These are phyloP conservation scores for Rubroshorea leprosula DNA, from an alignment of 345 rosid species.

Conservation along the genomic window DNA sequence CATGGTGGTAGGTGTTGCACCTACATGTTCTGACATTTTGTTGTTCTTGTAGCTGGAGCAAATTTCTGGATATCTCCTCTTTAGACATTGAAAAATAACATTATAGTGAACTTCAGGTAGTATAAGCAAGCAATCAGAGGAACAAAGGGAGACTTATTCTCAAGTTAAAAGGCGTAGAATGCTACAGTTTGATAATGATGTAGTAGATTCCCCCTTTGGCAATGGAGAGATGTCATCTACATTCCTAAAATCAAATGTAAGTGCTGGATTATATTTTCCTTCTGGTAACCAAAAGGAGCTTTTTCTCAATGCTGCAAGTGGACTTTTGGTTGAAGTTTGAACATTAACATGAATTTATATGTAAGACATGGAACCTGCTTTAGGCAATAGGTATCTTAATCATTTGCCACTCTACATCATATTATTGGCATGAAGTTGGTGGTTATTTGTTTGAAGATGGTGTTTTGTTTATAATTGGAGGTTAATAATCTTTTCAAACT, in stretches of 20 bases:
- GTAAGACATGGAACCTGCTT: not conserved
- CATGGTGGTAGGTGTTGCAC: constrained; percentile 30
- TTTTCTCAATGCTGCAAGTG: not conserved
- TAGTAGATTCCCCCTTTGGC: constrained; percentile 41
- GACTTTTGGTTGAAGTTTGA: constrained; percentile 1
- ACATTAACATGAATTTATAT: not conserved
- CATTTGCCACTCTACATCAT: not conserved
- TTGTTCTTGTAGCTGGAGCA: not conserved
- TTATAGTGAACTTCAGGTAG: constrained; percentile 33
- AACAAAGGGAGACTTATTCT: constrained; percentile 38
- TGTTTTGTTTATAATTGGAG: no score
- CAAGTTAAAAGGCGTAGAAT: constrained; percentile 84
- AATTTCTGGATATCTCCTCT: constrained; percentile 8
- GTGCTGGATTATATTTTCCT: constrained; percentile 13
- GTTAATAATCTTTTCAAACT: not conserved
- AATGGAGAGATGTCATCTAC: constrained; percentile 57
- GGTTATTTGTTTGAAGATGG: no score
- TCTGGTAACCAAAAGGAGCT: not conserved
- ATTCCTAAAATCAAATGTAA: constrained; percentile 66
- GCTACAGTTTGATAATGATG: constrained; percentile 69
- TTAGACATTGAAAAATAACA: constrained; percentile 13
- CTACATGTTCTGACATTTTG: not conserved
- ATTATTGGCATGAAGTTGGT: not conserved
- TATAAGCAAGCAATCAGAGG: constrained; percentile 44
- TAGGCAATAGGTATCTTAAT: not conserved